phyloP scores from a whole-genome alignment of 139 green algal genomes.

The Spirogloea muscicola region DNA sequence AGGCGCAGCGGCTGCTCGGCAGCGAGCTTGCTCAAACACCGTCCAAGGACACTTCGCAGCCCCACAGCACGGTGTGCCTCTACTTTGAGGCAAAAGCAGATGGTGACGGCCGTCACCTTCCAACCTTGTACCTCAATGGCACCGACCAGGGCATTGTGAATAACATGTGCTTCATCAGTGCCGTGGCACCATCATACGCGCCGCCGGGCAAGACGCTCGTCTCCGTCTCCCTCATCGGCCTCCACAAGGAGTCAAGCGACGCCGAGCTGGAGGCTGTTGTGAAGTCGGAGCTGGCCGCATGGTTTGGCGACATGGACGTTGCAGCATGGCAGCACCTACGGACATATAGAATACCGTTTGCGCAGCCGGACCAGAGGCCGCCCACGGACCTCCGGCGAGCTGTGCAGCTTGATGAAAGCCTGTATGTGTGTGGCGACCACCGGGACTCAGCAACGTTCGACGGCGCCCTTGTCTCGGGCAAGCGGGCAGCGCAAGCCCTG shows the following conservation, averaged over 20 bases:
- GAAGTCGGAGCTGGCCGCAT: slow-evolving; percentile 65
- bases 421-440: slow-evolving; percentile 89
- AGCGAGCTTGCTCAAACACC: background rate
- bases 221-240: slow-evolving; percentile 83
- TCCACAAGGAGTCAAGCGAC: slow-evolving; percentile 53
- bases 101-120: no score
- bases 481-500: slow-evolving; percentile 25
- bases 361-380: slow-evolving; percentile 48
- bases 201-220: slow-evolving; percentile 79
- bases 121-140: slow-evolving; percentile 90
- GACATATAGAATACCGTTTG: slow-evolving; percentile 92
- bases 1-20: slow-evolving; percentile 7
- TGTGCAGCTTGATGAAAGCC: slow-evolving; percentile 58
- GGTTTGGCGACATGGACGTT: slow-evolving; percentile 74
- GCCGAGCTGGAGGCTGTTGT: slow-evolving; percentile 61
- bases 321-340: slow-evolving; percentile 70
- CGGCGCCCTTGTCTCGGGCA: slow-evolving; percentile 39
- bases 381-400: slow-evolving; percentile 43
- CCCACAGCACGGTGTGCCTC: slow-evolving; percentile 36
- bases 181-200: slow-evolving; percentile 79
- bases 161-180: slow-evolving; percentile 87
- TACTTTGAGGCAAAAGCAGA: no score
- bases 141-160: slow-evolving; percentile 76
- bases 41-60: slow-evolving; percentile 2
- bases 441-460: slow-evolving; percentile 70